phyloP scores from a whole-genome alignment of 371 early-diverging fungal species.

The Mortierella sp. region DNA sequence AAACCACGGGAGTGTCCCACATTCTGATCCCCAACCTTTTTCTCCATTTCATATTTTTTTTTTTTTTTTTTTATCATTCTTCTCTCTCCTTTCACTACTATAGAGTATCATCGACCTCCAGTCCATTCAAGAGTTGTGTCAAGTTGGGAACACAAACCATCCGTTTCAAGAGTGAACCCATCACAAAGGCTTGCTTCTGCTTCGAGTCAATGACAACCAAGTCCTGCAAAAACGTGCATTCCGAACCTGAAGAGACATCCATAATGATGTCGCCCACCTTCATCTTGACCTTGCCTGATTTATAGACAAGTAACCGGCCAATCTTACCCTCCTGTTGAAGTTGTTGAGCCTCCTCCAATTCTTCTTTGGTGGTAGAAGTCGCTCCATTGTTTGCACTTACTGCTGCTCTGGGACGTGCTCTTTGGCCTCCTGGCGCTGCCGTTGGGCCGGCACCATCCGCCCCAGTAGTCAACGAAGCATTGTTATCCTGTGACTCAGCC shows the following conservation, averaged over 20 bases:
- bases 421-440: slow-evolving; percentile 44
- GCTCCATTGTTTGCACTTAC: not conserved
- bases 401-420: slow-evolving; percentile 30
- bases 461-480: slow-evolving; percentile 11
- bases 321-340: slow-evolving; percentile 65
- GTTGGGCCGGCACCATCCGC: slow-evolving; percentile 2
- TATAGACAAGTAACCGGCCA: slow-evolving; percentile 74
- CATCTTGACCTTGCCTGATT: slow-evolving; percentile 79
- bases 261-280: slow-evolving; percentile 71
- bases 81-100: slow-evolving; percentile 33
- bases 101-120: slow-evolving; percentile 16
- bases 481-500: slow-evolving; percentile 26
- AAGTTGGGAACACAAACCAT: slow-evolving; percentile 74
- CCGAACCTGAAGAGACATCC: slow-evolving; percentile 69
- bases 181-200: slow-evolving; percentile 64
- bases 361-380: slow-evolving; percentile 26
- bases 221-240: slow-evolving; percentile 69
- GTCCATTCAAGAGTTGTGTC: slow-evolving; percentile 59
- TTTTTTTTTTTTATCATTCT: too few species aligned
- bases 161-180: slow-evolving; percentile 73
- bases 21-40: too few species aligned
- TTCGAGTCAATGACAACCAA: slow-evolving; percentile 67
- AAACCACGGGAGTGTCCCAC: too few species aligned
- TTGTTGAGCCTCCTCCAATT: slow-evolving; percentile 33
- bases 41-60: too few species aligned